phyloP scores from a whole-genome alignment of 2,329 filamentous ascomycete genomes.

The Septoria linicola region DNA sequence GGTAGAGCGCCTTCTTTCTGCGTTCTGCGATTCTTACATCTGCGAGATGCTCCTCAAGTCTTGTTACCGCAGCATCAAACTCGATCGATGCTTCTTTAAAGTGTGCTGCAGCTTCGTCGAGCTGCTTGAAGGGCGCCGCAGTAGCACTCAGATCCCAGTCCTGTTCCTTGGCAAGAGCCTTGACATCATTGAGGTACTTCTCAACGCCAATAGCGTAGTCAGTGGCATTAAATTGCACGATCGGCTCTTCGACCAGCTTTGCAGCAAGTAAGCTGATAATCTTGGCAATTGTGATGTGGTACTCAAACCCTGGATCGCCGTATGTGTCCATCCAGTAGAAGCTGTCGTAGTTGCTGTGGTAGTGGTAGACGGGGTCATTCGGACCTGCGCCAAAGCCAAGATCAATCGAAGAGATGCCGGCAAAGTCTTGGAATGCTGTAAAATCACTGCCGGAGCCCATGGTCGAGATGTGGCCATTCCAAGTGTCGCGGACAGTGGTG shows the following conservation, averaged over 20 bases:
- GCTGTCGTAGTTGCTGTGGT: slow-evolving; percentile 81
- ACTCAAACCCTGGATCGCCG: slow-evolving; percentile 64
- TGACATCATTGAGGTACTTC: slow-evolving; percentile 46
- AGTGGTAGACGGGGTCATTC: slow-evolving; percentile 63
- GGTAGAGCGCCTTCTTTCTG: slow-evolving; percentile 49
- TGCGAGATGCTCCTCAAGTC: slow-evolving; percentile 38
- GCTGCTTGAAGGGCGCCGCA: slow-evolving; percentile 40
- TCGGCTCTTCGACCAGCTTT: slow-evolving; percentile 48
- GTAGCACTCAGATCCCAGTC: slow-evolving; percentile 27
- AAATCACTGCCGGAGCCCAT: slow-evolving; percentile 55
- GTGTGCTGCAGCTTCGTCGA: slow-evolving; percentile 51
- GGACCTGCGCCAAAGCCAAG: slow-evolving; percentile 44
- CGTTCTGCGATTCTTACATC: slow-evolving; percentile 48
- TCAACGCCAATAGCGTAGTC: slow-evolving; percentile 47
- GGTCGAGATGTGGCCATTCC: slow-evolving; percentile 57
- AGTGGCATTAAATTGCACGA: slow-evolving; percentile 49
- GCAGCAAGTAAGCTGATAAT: slow-evolving; percentile 49
- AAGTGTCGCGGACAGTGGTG: slow-evolving; percentile 66
- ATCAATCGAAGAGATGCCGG: slow-evolving; percentile 51
- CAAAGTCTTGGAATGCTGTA: slow-evolving; percentile 55
- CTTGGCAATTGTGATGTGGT: slow-evolving; percentile 54
- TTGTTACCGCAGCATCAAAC: slow-evolving; percentile 54
- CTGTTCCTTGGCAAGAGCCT: slow-evolving; percentile 34
- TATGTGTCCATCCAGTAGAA: slow-evolving; percentile 81
- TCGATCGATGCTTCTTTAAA: slow-evolving; percentile 50